Conservation (phyloP, 176 grass and related monocot genomes). For the Tillandsia fasciculata region DNA sequence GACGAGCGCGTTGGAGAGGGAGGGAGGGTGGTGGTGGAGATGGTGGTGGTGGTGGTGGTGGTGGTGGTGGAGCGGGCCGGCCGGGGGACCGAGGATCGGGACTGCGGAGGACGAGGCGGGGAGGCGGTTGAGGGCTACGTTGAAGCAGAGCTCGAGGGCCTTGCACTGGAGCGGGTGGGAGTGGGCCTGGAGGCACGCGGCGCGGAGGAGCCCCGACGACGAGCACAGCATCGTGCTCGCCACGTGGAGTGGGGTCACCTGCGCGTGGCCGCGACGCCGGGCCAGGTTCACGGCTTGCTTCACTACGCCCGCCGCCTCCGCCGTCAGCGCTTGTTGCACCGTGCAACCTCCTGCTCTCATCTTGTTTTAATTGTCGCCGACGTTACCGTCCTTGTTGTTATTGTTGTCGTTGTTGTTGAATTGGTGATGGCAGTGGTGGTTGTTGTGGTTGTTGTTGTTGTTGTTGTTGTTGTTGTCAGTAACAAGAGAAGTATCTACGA, state of each 20-base stretch:
- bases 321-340: conserved; percentile 72
- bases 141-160: conserved; percentile 94
- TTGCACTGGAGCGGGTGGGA: conserved; percentile 97
- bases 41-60: conserved; percentile 24
- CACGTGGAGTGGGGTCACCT: conserved; percentile 92
- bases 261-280: conserved; percentile 61
- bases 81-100: conserved; percentile 17
- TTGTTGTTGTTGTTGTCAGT: no score
- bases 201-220: conserved; percentile 43
- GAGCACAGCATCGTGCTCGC: conserved; percentile 72
- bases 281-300: conserved; percentile 65
- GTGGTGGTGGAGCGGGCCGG: conserved; percentile 8
- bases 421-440: not conserved
- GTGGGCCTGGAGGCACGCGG: conserved; percentile 74
- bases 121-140: conserved; percentile 94
- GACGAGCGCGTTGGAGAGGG: conserved; percentile 91
- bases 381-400: not conserved
- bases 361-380: not conserved
- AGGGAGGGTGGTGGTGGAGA: conserved; percentile 26
- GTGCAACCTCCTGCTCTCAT: conserved; percentile 76
- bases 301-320: conserved; percentile 60
- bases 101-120: conserved; percentile 40
- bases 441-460: no score
- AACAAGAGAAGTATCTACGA: no score
- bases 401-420: not conserved